phyloP scores from a whole-genome alignment of 352 stramenopile species.

The Phytopythium sindhum region DNA sequence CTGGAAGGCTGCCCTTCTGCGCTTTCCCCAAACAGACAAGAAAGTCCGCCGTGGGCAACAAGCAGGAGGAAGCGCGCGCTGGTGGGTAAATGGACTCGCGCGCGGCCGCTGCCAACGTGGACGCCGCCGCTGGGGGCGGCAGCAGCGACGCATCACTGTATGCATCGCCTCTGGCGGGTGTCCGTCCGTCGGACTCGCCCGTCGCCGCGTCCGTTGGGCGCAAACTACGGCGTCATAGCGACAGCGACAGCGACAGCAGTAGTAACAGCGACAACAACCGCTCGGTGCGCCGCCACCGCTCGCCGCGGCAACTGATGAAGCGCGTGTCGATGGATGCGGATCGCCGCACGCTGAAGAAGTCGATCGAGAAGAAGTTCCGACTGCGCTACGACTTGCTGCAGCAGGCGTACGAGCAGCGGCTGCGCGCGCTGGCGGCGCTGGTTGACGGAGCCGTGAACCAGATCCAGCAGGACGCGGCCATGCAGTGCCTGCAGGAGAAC shows the following conservation, averaged over 20 bases:
- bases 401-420: constrained; percentile 63
- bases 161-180: background rate
- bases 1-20: background rate
- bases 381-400: constrained; percentile 68
- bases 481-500: constrained; percentile 66
- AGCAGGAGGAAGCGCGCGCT: background rate
- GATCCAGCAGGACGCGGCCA: constrained; percentile 53
- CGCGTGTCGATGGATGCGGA: background rate
- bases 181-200: constrained; percentile 1
- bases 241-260: constrained; percentile 2
- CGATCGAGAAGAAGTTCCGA: constrained; percentile 67
- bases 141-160: background rate
- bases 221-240: background rate
- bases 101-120: background rate
- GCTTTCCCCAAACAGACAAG: background rate
- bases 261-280: constrained; percentile 8
- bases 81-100: background rate
- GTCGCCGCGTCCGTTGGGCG: background rate
- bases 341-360: constrained; percentile 44
- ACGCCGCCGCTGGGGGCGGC: background rate
- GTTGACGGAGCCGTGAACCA: constrained; percentile 49
- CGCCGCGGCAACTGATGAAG: background rate
- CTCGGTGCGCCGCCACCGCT: background rate
- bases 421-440: constrained; percentile 51
- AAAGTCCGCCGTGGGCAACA: background rate